A percentile compares a stretch with the other conserved stretches of the same genome.
Conservation (phyloP, 345 rosid species). For the Carallia brachiata region DNA sequence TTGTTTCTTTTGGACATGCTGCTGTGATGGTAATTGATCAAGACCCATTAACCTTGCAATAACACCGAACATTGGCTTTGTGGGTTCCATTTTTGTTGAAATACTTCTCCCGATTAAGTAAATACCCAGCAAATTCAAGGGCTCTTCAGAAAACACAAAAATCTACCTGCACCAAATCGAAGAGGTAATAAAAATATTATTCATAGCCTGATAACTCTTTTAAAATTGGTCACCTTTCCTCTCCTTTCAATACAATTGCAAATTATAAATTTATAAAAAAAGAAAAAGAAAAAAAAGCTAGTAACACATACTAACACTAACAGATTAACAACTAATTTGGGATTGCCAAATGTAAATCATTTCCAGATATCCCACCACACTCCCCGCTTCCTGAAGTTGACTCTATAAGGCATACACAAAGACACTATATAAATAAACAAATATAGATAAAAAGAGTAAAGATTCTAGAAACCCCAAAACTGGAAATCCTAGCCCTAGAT, state of each 20-base stretch:
- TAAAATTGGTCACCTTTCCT: background rate
- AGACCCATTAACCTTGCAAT: slow-evolving; percentile 69
- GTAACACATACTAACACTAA: background rate
- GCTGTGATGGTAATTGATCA: slow-evolving; percentile 49
- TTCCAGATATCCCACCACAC: slow-evolving; percentile 1
- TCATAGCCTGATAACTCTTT: background rate
- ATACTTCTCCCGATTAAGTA: slow-evolving; percentile 17
- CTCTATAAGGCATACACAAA: background rate
- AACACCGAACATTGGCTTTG: slow-evolving; percentile 39
- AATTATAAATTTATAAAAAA: background rate
- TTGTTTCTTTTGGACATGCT: slow-evolving; percentile 38
- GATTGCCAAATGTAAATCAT: slow-evolving; percentile 13
- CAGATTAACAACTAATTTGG: background rate
- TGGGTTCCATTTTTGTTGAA: slow-evolving; percentile 41
- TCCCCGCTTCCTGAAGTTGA: slow-evolving; percentile 19
- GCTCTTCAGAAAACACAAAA: slow-evolving; percentile 14
- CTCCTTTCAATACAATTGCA: background rate
- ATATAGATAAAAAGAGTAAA: background rate
- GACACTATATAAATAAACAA: background rate
- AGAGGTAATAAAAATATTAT: slow-evolving; percentile 3
- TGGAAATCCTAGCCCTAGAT: no score
- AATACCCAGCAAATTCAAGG: slow-evolving; percentile 14
- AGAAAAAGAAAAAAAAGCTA: background rate
- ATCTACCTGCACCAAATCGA: slow-evolving; percentile 23
- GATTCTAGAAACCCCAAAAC: no score